Base-by-base conservation (phyloP, 2,329 filamentous ascomycete species). In the Cryphonectria parasitica region DNA sequence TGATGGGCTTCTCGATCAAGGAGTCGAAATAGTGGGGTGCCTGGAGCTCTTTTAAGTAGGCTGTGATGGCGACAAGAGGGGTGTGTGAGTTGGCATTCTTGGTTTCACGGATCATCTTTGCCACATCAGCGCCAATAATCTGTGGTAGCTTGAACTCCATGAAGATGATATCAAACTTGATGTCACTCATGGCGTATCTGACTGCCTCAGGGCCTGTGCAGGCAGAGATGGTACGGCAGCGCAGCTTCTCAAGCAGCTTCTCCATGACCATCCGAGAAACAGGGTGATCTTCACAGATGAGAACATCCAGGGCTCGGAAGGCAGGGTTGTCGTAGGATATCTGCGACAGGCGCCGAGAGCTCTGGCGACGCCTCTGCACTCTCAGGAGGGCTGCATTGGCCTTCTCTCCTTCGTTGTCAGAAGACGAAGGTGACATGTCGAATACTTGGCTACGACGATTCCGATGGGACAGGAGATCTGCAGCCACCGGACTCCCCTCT, bases 251-350 rank as follows among this genome's bases (percentile, higher is more conserved):
- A 67, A 99, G 87, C 10, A 99, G 84, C 76, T 97, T 96, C 78
- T 99, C 96, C 95, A 99, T 98, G n/a, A 99, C 95, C 84, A 99
- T 90, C 31, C 95, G 89, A 7, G 96, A 97, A 4, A 99, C 95
- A 0, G 96, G 96, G 79, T 99, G 96, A 77, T 99, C 96, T 82
- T 99, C 96, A 78, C 96, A 98, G 66, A 99, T 97, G 66, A 99
- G 85, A 7, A 99, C 92, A 80, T 99, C 96, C 66, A 99, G 82
- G 1, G 96, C 94, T 41, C 96, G 89, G 82, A 98, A 99, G 49
- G 91, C 88, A 2, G 96, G 96, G 67, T 95, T 94, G 56, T 92
- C 88, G 52, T 97, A 85, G 66, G 91, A 95, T 77, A 98, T 95
- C 77, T 97, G 94, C 0, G 96, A 99, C 77, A 98, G 88, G 65